Evolutionary conservation across 2,329 filamentous ascomycete genomes (phyloP).

Genomic region (Aspergillus tamarii): DNA sequence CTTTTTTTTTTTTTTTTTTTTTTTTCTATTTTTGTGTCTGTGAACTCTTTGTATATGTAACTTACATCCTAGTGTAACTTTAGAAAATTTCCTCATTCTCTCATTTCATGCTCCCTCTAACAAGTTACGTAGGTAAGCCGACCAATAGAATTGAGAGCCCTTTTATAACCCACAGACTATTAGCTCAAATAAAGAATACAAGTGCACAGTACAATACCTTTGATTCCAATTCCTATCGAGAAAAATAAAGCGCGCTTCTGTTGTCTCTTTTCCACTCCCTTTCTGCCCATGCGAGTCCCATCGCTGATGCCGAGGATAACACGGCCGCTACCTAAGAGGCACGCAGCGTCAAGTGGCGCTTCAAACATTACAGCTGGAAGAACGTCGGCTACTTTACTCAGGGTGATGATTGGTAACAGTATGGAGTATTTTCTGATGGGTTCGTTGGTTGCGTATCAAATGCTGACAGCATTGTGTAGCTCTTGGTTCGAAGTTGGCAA

Average conservation of each 20-base stretch:
- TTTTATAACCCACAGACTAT: neutral
- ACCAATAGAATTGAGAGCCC: fast-evolving
- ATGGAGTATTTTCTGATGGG: neutral
- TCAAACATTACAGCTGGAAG: neutral
- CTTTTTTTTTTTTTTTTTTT: too few relatives aligned
- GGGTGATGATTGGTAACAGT: neutral
- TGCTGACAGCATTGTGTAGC: neutral
- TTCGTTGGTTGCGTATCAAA: neutral
- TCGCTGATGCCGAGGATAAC: neutral
- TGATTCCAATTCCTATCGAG: neutral
- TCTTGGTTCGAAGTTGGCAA: neutral
- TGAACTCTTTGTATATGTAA: neutral
- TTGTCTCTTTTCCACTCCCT: neutral
- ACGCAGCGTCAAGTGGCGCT: neutral
- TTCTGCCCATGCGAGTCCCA: neutral
- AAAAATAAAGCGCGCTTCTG: neutral
- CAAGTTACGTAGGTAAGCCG: fast-evolving
- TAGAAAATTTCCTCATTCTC: neutral
- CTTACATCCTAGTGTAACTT: neutral
- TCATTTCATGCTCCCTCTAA: too few relatives aligned
- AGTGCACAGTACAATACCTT: neutral
- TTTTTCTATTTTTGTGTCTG: neutral
- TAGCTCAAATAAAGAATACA: too few relatives aligned
- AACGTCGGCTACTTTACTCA: neutral
- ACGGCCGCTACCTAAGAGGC: neutral